A percentile compares a stretch with the other conserved stretches of the same genome.
phyloP scores from a whole-genome alignment of 305 asterid genomes.

The Fraxinus ornus region DNA sequence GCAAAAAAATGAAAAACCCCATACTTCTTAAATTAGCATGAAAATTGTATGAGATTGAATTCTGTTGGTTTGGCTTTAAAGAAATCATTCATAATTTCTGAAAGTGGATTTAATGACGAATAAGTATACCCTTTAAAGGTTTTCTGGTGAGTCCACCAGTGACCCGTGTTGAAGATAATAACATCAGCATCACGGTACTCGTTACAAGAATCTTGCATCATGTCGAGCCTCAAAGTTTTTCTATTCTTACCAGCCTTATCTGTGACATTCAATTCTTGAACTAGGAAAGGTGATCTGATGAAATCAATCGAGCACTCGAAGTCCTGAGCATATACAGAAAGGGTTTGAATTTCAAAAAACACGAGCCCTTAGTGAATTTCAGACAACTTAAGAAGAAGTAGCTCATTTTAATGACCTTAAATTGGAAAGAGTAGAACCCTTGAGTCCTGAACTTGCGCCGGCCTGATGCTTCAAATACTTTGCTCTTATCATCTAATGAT shows the following conservation, averaged over 20 bases:
- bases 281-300: constrained; percentile 54
- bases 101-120: not conserved
- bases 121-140: constrained; percentile 35
- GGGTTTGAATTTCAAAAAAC: not conserved
- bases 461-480: constrained; percentile 41
- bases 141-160: constrained; percentile 75
- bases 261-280: constrained; percentile 43
- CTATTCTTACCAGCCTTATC: constrained; percentile 37
- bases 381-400: not conserved
- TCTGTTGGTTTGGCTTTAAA: not conserved
- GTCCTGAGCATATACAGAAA: constrained; percentile 29
- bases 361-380: not conserved
- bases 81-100: not conserved
- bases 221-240: constrained; percentile 51
- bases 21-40: not conserved
- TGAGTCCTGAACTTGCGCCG: constrained; percentile 40
- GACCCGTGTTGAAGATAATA: constrained; percentile 69
- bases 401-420: constrained; percentile 28
- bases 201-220: constrained; percentile 35
- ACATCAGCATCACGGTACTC: constrained; percentile 50
- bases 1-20: not conserved
- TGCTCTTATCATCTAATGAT: constrained; percentile 36
- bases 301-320: constrained; percentile 50
- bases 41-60: not conserved
- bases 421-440: constrained; percentile 50